Conservation (phyloP, 352 stramenopile genomes). For the Paralagenidium karlingii region DNA sequence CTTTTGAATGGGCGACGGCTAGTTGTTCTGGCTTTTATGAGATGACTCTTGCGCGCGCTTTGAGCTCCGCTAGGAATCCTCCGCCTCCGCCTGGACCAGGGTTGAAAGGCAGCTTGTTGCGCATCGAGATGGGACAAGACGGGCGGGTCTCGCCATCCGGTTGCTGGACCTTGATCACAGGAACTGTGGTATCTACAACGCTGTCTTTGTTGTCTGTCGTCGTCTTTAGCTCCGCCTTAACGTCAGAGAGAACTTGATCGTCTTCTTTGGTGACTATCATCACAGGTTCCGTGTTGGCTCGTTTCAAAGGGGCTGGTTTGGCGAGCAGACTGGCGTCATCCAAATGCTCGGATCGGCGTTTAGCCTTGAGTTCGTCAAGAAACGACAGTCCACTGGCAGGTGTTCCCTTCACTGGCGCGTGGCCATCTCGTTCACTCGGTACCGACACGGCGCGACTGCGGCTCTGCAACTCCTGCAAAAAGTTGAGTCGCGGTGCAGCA, state of each 20-base stretch:
- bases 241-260: too few relatives aligned
- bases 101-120: constrained; percentile 1
- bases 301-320: too few relatives aligned
- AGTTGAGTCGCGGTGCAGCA: constrained; percentile 12
- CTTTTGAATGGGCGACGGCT: too few relatives aligned
- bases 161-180: constrained; percentile 2
- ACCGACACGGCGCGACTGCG: constrained; percentile 7
- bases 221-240: too few relatives aligned
- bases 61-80: constrained; percentile 30
- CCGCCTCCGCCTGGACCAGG: too few relatives aligned
- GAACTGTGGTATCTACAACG: neutral
- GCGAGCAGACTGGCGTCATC: too few relatives aligned
- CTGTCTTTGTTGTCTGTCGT: constrained; percentile 2
- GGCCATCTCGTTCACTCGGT: neutral
- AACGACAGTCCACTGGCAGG: constrained; percentile 12
- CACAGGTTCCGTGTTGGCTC: too few relatives aligned
- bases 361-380: constrained; percentile 34
- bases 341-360: too few relatives aligned
- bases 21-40: too few relatives aligned
- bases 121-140: neutral
- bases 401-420: neutral
- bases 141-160: neutral
- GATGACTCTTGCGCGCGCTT: constrained; percentile 15
- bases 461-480: constrained; percentile 26
- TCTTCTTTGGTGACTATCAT: too few relatives aligned